Conservation (phyloP, 495 filamentous ascomycete species). For the Oleoguttula mirabilis region DNA sequence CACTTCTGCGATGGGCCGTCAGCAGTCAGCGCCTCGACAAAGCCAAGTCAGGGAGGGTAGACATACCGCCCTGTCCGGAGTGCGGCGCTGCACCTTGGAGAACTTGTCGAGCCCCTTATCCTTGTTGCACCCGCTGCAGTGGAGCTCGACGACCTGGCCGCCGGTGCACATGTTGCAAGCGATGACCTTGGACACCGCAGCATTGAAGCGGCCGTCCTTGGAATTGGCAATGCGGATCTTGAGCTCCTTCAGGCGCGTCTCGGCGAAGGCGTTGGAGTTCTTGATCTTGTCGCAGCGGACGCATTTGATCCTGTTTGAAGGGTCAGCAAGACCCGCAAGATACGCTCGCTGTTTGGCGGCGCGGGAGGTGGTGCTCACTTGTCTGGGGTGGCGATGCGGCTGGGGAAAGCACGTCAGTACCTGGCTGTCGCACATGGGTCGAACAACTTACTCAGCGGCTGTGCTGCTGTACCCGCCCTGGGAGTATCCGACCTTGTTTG, state of each 20-base stretch:
- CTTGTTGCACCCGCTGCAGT: conserved; percentile 8
- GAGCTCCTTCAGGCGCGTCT: conserved; percentile 5
- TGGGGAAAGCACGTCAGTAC: background rate
- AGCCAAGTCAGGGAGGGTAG: background rate
- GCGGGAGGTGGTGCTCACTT: background rate
- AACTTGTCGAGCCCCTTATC: conserved; percentile 8
- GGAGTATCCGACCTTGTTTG: too few relatives aligned
- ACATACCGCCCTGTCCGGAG: conserved; percentile 8
- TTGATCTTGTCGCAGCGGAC: conserved; percentile 11
- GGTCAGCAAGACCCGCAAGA: background rate
- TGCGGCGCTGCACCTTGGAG: conserved; percentile 13
- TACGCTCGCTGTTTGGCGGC: too few relatives aligned
- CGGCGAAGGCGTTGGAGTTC: conserved; percentile 2
- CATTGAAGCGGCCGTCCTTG: background rate
- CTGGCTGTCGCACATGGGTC: background rate
- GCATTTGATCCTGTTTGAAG: conserved; percentile 8
- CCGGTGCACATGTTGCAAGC: conserved; percentile 10
- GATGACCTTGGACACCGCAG: background rate
- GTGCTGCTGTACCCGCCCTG: too few relatives aligned
- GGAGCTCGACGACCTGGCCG: conserved; percentile 5
- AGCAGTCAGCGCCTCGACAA: background rate
- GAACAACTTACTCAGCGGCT: too few relatives aligned
- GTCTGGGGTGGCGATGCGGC: background rate
- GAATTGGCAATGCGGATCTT: conserved; percentile 1
- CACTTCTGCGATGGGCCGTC: background rate